Percentiles rank a stretch among this genome's conserved stretches.
Evolutionary conservation across 257 asterid genomes (phyloP).

Genomic region (Solanum ossicruentum): DNA sequence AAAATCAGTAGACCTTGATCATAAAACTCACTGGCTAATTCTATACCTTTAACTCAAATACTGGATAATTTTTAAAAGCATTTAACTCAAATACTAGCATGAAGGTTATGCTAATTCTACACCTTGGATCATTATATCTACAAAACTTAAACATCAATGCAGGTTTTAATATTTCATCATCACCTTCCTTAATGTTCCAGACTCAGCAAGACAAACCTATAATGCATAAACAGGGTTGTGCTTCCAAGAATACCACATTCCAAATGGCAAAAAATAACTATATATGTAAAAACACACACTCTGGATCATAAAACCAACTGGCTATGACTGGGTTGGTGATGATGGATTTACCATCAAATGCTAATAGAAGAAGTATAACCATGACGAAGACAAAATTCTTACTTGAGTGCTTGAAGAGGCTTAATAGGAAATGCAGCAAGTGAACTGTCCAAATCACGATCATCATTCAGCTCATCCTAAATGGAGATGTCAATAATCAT

Average conservation of each 20-base stretch:
- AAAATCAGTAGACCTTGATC: neutral
- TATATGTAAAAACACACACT: neutral
- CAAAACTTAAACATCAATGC: neutral
- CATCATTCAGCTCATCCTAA: slow-evolving; percentile 53
- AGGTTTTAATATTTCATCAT: neutral
- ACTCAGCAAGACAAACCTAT: neutral
- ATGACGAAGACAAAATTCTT: neutral
- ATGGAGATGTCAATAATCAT: neutral
- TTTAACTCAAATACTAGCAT: neutral
- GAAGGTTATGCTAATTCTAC: neutral
- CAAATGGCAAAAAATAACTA: neutral
- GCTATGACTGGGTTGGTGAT: neutral
- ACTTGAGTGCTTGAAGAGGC: slow-evolving; percentile 97
- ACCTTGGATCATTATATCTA: neutral
- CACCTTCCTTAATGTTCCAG: neutral
- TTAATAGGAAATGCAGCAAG: slow-evolving; percentile 82
- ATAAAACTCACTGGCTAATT: neutral
- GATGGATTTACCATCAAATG: neutral
- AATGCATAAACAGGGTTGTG: neutral
- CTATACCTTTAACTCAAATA: neutral
- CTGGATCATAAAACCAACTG: neutral
- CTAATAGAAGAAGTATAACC: neutral
- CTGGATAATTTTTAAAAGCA: neutral
- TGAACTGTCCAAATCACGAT: slow-evolving; percentile 59
- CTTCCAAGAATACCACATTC: neutral